phyloP scores from a whole-genome alignment of 768 basidiomycete species.

The Lentinula detonsa region DNA sequence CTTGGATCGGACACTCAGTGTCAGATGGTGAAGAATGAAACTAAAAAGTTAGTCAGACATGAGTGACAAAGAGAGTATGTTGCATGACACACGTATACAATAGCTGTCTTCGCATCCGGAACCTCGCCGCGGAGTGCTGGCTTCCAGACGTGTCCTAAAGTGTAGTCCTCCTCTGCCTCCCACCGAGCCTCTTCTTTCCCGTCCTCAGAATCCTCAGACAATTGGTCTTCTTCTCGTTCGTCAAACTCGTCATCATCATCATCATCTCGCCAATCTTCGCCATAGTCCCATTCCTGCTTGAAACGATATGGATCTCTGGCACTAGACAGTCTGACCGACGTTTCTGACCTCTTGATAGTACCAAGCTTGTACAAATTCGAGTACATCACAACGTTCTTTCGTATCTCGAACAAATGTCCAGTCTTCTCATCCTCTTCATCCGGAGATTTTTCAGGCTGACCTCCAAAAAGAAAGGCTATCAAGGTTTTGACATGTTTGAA shows the following conservation, averaged over 20 bases:
- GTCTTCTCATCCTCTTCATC: slow-evolving; percentile 22
- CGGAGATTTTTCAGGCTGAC: slow-evolving; percentile 3
- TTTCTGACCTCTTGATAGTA: slow-evolving; percentile 44
- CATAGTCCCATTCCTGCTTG: slow-evolving; percentile 21
- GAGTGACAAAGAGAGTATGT: neutral
- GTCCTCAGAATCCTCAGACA: slow-evolving; percentile 17
- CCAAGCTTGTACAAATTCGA: slow-evolving; percentile 36
- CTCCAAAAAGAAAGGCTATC: slow-evolving; percentile 54
- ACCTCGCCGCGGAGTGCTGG: slow-evolving; percentile 14
- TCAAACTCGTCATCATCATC: slow-evolving; percentile 27
- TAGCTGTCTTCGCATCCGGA: slow-evolving; percentile 34
- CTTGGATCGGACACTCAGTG: slow-evolving; percentile 41
- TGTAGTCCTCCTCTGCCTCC: slow-evolving; percentile 66
- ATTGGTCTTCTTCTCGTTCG: slow-evolving; percentile 29
- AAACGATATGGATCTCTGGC: slow-evolving; percentile 47
- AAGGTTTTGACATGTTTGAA: slow-evolving; percentile 60
- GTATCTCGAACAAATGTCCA: slow-evolving; percentile 59
- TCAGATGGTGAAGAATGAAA: slow-evolving; percentile 28
- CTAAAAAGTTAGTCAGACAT: neutral
- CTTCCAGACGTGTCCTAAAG: slow-evolving; percentile 54
- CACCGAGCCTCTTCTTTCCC: slow-evolving; percentile 51
- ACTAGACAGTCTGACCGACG: slow-evolving; percentile 47
- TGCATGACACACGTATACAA: slow-evolving; percentile 52
- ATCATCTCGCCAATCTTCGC: slow-evolving; percentile 23
- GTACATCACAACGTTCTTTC: slow-evolving; percentile 39